Percentiles rank a stretch among this genome's conserved stretches.
Evolutionary conservation across 1,139 yeast genomes (phyloP).

Genomic region (Candida dubliniensis): DNA sequence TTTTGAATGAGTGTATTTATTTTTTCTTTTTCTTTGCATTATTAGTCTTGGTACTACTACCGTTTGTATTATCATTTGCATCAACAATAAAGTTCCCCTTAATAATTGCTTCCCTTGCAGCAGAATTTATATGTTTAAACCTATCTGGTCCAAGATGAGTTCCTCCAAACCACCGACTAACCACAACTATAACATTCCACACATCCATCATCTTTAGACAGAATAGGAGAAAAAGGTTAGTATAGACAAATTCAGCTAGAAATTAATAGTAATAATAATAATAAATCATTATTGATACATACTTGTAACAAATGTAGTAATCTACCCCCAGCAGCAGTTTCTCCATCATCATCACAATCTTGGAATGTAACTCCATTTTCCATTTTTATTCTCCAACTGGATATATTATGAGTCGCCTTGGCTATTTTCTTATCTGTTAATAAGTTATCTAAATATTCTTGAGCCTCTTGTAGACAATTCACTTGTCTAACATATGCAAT

Average conservation of each 20-base stretch:
- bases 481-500: conserved; percentile 72
- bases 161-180: conserved; percentile 94
- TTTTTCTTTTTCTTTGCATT: conserved; percentile 24
- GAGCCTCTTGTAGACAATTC: conserved; percentile 64
- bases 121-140: conserved; percentile 87
- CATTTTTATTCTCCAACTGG: conserved; percentile 75
- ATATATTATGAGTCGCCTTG: conserved; percentile 76
- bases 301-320: conserved; percentile 75
- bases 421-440: conserved; percentile 65
- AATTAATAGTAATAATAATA: neutral
- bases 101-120: conserved; percentile 81
- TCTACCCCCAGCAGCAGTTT: conserved; percentile 92
- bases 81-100: conserved; percentile 52
- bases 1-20: conserved; percentile 5
- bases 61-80: conserved; percentile 9
- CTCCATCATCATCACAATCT: conserved; percentile 97
- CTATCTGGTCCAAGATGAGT: conserved; percentile 88
- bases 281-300: conserved; percentile 20
- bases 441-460: conserved; percentile 48
- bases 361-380: conserved; percentile 57
- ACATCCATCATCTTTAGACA: conserved; percentile 63
- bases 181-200: conserved; percentile 85
- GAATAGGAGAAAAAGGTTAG: conserved; percentile 18
- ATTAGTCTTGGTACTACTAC: conserved; percentile 8
- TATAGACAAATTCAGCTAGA: neutral